These are phyloP conservation scores for Elaeagnus macrophylla DNA, from an alignment of 306 rosid species.

Conservation along the genomic window DNA sequence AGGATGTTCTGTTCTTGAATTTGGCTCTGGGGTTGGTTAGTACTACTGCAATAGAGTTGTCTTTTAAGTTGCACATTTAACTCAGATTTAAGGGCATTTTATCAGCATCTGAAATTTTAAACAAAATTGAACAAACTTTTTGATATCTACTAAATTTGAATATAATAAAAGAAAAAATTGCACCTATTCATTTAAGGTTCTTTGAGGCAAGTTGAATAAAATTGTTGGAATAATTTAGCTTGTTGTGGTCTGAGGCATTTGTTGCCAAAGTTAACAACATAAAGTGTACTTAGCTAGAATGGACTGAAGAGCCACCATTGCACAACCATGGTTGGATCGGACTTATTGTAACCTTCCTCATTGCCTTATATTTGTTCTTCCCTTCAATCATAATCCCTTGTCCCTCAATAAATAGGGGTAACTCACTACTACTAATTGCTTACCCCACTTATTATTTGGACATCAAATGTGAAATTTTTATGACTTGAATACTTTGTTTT, in stretches of 20 bases:
- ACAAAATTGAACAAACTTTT: background rate
- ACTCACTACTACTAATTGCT: background rate
- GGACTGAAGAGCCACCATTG: background rate
- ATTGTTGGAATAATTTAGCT: too few species aligned
- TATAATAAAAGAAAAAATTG: background rate
- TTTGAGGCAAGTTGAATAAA: slow-evolving; percentile 10
- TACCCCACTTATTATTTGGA: background rate
- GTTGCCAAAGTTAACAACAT: too few species aligned
- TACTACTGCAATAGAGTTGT: slow-evolving; percentile 14
- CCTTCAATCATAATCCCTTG: background rate
- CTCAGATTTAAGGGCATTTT: background rate
- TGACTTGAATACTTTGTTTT: background rate
- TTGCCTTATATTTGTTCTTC: background rate
- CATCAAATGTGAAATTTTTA: background rate
- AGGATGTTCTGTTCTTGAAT: slow-evolving; percentile 61
- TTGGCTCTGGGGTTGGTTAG: slow-evolving; percentile 96
- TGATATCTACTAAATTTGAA: background rate
- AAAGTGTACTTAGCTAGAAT: too few species aligned
- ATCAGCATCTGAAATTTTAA: background rate
- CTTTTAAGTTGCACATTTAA: too few species aligned
- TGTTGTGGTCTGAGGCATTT: too few species aligned
- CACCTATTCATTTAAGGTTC: background rate
- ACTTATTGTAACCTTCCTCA: background rate
- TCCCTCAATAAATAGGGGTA: background rate
- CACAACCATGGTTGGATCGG: background rate